Base-by-base conservation (phyloP, 306 rosid species). In the Cicer cuneatum region DNA sequence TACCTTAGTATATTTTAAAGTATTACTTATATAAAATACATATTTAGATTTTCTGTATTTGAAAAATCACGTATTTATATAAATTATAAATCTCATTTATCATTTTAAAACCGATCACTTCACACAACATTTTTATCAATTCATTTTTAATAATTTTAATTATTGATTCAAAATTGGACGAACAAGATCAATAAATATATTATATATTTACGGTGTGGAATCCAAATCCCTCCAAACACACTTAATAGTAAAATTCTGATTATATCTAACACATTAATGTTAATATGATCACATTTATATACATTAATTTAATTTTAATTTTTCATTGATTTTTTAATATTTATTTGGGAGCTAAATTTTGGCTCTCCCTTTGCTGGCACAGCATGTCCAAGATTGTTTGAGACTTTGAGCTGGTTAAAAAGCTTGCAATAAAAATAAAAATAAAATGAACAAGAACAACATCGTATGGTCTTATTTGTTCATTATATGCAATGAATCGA, bases 291-390 rank as follows among this genome's bases (percentile, higher is more conserved):
- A 11, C 6, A 24, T 24, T 24, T 24, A 24, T 24, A 2, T 24
- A 24, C 33, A 24, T 29, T 29, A 4, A 29, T 29, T 29, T 29
- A 29, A 18, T 18, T 59, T 69, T 16, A 1, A 2, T 78, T 35
- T 59, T 37, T 61, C 2, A 46, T 49, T 24, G 49, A 16, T 59
- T 39, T 71, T 38, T 13, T 72, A 35, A 58, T 33, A 10, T 46
- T 37, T 18, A 14, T 14, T 10, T 67, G 16, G 60, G 66, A 72
- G 73, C 35, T 51, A 48, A 71, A 66, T 64, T 68, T 18, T 48
- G 35, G 15, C 48, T 54, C 19, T 62, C 53, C 42, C 74, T 64
- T 77, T 6, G 75, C 47, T 75, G 84, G 75, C 78, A 52, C 78
- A 76, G 52, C 76, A 64, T 78, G 77, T 76, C 80, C 38, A 71